Base-by-base conservation (phyloP, 2,329 filamentous ascomycete genomes). In the Pyrenochaeta sp. region DNA sequence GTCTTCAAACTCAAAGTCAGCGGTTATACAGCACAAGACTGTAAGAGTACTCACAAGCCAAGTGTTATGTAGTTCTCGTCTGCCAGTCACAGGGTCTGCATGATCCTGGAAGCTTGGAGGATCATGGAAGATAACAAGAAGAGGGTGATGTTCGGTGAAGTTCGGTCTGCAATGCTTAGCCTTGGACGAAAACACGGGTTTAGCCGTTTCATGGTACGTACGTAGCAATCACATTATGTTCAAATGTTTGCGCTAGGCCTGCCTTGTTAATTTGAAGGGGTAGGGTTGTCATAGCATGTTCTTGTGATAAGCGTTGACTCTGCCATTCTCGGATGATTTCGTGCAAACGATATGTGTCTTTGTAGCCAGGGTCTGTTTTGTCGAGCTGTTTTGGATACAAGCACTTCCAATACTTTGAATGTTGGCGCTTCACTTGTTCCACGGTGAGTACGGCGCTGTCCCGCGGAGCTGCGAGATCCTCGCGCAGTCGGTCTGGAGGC, bases 51-150 rank as follows among this genome's bases (percentile, higher is more conserved):
- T 79, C 84, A 96, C 93, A 70, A 97, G 83, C 87, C 91, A 97
- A 5, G 90, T 88, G 72, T 97, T 97, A 71, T 97, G 93, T 1
- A 91, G 80, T 65, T 95, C 91, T 4, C 96, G 78, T 36, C 84
- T 86, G 52, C 91, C 91, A 51, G 91, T 90, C 1, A 77, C 67
- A 3, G 80, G 79, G 62, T 84, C 78, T 15, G 78, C 73, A 10
- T 76, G 72, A 7, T 78, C 78, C 28, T 77, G 71, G 24, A 81
- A 68, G 50, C 78, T 78, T 13, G 82, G 82, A 84, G 94, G 92
- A 71, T 97, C 94, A 75, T 99, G 95, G 54, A 99, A 90, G 47
- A 98, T 90, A 10, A 99, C 81, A 12, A 99, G 74, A 3, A 98
- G 82, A 52, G 88, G 91, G 54, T 85, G 86, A 19, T 86, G 84